phyloP scores from a whole-genome alignment of 257 asterid species.

The Fraxinus americana region DNA sequence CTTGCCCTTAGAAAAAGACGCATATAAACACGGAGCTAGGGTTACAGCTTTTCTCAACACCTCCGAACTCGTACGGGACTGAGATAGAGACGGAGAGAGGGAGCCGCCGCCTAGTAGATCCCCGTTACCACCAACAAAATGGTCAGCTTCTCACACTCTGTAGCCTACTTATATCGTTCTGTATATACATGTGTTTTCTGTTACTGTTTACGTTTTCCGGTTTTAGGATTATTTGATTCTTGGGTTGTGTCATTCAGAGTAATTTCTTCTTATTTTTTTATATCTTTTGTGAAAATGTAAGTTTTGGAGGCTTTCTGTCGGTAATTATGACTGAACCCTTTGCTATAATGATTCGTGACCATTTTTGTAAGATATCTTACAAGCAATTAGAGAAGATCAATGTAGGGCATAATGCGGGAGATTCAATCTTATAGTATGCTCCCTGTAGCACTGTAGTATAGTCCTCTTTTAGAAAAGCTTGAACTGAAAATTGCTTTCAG shows the following conservation, averaged over 20 bases:
- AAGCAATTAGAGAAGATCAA: neutral
- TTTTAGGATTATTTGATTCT: neutral
- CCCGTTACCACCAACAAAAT: conserved; percentile 19
- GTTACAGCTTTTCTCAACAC: conserved; percentile 12
- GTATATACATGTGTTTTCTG: neutral
- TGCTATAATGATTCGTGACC: too few species aligned
- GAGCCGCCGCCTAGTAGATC: conserved; percentile 18
- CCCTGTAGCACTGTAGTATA: neutral
- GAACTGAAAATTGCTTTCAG: too few species aligned
- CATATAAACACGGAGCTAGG: conserved; percentile 12
- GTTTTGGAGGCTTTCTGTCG: neutral
- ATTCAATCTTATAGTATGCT: neutral
- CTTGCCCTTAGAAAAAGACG: too few species aligned
- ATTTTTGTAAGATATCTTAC: too few species aligned
- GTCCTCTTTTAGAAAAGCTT: neutral
- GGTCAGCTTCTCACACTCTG: conserved; percentile 19
- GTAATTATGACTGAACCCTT: too few species aligned
- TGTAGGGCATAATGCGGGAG: neutral
- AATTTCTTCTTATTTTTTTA: neutral
- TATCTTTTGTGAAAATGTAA: neutral
- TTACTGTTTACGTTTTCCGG: neutral
- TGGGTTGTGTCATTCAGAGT: neutral
- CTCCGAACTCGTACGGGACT: neutral
- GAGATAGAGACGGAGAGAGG: neutral
- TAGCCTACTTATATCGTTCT: neutral